Base-by-base conservation (phyloP, 148 eudicot genomes). In the Diospyros lotus region DNA sequence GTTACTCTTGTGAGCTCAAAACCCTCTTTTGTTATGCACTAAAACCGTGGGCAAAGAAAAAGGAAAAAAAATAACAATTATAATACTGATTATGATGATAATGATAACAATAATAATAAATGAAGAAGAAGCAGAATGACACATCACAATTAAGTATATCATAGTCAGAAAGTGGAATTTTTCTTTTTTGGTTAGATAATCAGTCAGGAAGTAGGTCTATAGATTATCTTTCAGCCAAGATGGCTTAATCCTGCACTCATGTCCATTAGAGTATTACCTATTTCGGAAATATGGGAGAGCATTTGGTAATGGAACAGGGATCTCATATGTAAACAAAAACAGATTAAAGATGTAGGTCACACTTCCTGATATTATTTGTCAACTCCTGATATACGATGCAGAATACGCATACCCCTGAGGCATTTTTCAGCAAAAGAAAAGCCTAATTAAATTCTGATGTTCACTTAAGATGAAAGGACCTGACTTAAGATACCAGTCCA, bases 1-100 rank as follows among this genome's bases (percentile, higher is more conserved):
- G 98, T 95, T 54, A 90, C 85, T 79, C 96, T 87, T 40, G 98
- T 95, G 77, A 95, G 96, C 91, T 95, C 98, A 15, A 92, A 92
- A 73, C 98, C 98, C 73, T 87, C 78, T 53, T 82, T 81, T 59
- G 98, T 92, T 76, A 92, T 66, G 72, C 98, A 94, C 98, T 94
- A 76, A 18, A 48, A 70, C 11, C 39, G 63, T n/a, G 40, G 66
- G 60, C 42, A 12, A 64, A 61, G 13, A n/a, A 12, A 74, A 1
- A 4, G 54, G 55, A 39, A 11, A 45, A 78, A 0, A 42, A 9
- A 60, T 17, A 48, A 61, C 58, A 28, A 5, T 13, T 8, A 58
- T 6, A 28, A 28, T 28, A 28, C 28, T 28, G 28, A 28, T 28
- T 28, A 28, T 28, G 28, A 28, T 28, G 28, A 28, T 28, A 28